Conservation (phyloP, 805 yeast genomes). For the Ogataea angusta region DNA sequence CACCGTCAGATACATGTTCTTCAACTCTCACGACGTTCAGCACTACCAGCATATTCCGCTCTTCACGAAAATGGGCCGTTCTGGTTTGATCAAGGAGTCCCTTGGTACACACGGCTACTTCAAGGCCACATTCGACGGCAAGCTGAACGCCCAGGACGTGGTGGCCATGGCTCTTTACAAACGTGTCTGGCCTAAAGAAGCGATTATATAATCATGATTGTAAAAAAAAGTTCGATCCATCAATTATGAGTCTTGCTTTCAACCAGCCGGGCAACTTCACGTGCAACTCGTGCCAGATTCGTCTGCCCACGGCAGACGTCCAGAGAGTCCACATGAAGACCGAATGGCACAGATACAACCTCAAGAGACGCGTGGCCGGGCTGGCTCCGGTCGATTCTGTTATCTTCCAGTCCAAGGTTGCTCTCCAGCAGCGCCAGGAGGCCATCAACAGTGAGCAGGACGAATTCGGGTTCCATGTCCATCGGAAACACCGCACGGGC, state of each 20-base stretch:
- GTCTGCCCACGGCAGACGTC: conserved; percentile 73
- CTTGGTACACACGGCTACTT: conserved; percentile 98
- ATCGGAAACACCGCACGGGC: conserved; percentile 27
- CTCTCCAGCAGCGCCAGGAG: conserved; percentile 24
- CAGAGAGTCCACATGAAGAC: conserved; percentile 95
- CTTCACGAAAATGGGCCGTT: conserved; percentile 88
- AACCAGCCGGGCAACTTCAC: conserved; percentile 40
- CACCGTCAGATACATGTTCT: conserved; percentile 96
- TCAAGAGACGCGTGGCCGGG: conserved; percentile 89
- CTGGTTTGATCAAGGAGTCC: conserved; percentile 91
- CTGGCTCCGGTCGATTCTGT: conserved; percentile 55
- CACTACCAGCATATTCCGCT: conserved; percentile 90
- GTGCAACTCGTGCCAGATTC: conserved; percentile 86
- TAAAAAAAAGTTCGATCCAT: conserved; percentile 3
- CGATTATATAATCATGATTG: conserved; percentile 9
- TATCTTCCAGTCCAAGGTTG: conserved; percentile 29
- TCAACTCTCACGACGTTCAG: conserved; percentile 82
- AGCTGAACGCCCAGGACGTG: conserved; percentile 85
- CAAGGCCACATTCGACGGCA: conserved; percentile 93
- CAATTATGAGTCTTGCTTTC: conserved; percentile 10
- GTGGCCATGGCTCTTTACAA: conserved; percentile 92
- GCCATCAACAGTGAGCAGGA: conserved; percentile 37
- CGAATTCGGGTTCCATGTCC: conserved; percentile 51
- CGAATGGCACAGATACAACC: conserved; percentile 96
- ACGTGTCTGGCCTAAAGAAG: conserved; percentile 80